These are phyloP conservation scores for Ceratobasidium sp. DNA, from an alignment of 1,284 basidiomycete genomes.

Conservation along the genomic window DNA sequence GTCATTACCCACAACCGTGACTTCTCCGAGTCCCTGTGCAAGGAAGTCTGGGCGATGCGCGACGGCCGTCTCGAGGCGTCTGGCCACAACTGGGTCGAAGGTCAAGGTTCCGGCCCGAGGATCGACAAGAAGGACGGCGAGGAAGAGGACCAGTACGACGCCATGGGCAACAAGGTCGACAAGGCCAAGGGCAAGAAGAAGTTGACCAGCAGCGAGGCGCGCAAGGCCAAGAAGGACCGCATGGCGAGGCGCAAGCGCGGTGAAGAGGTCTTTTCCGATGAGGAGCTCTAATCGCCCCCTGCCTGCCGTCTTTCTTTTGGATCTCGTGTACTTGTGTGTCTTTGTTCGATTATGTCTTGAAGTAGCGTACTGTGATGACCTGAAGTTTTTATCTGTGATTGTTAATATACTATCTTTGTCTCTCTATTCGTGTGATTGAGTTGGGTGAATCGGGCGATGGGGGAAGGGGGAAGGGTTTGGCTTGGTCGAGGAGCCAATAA, in stretches of 20 bases:
- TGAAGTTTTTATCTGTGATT: too few relatives aligned
- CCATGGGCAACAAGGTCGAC: slow-evolving; percentile 95
- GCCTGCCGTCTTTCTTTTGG: not conserved
- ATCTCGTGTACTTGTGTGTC: too few relatives aligned
- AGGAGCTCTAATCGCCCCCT: slow-evolving; percentile 49
- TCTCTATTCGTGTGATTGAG: too few relatives aligned
- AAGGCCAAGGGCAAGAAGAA: slow-evolving; percentile 83
- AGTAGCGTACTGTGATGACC: too few relatives aligned
- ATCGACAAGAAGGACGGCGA: slow-evolving; percentile 90
- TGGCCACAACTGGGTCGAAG: slow-evolving; percentile 99
- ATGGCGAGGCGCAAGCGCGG: slow-evolving; percentile 87
- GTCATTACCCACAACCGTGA: slow-evolving; percentile 97
- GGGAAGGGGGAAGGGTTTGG: too few relatives aligned
- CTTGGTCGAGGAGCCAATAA: too few relatives aligned
- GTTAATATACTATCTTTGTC: too few relatives aligned
- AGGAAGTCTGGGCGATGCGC: slow-evolving; percentile 93
- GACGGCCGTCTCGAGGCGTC: slow-evolving; percentile 92
- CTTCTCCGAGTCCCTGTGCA: slow-evolving; percentile 95
- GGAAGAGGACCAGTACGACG: slow-evolving; percentile 89
- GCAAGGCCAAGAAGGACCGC: slow-evolving; percentile 94
- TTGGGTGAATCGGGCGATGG: too few relatives aligned
- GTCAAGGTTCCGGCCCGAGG: slow-evolving; percentile 88
- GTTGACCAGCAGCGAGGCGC: slow-evolving; percentile 76
- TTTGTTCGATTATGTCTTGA: too few relatives aligned
- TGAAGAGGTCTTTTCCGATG: slow-evolving; percentile 76